A percentile compares a stretch with the other conserved stretches of the same genome.
phyloP scores from a whole-genome alignment of 169 alveolate genomes.

The Cryptosporidium tyzzeri region DNA sequence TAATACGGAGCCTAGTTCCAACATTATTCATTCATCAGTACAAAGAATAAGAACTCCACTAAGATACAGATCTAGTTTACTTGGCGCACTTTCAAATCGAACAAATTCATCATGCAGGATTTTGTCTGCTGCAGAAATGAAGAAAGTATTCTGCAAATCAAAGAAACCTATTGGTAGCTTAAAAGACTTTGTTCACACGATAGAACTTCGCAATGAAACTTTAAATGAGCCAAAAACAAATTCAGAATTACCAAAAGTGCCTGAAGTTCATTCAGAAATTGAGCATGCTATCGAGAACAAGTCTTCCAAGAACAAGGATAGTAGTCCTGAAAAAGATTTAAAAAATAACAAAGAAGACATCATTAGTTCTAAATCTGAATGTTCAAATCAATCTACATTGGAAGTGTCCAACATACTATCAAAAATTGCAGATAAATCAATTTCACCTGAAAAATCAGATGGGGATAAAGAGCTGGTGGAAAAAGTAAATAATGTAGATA shows the following conservation, averaged over 20 bases:
- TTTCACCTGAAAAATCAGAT: neutral
- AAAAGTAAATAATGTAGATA: neutral
- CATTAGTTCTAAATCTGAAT: neutral
- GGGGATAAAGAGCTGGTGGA: neutral
- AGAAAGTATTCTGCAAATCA: conserved; percentile 45
- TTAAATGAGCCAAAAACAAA: neutral
- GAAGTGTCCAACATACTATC: neutral
- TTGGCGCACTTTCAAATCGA: conserved; percentile 41
- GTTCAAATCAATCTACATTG: neutral
- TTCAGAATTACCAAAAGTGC: conserved; percentile 1
- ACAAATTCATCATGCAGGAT: conserved; percentile 51
- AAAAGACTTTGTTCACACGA: conserved; percentile 41
- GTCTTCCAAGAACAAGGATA: neutral
- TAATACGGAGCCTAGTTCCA: conserved; percentile 1
- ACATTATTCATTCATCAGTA: neutral
- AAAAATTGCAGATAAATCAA: neutral
- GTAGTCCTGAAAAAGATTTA: neutral
- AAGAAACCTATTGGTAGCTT: conserved; percentile 57
- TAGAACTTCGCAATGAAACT: conserved; percentile 23
- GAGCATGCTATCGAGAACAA: neutral
- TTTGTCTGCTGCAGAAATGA: conserved; percentile 75
- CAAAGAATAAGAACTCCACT: conserved; percentile 61
- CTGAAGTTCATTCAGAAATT: neutral
- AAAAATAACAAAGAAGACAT: neutral
- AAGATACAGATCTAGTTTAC: conserved; percentile 58